Evolutionary conservation across 495 filamentous ascomycete genomes (phyloP), one percentile per base, ranked within the genome.

Genomic region (Hyphodiscus hymeniophilus): DNA sequence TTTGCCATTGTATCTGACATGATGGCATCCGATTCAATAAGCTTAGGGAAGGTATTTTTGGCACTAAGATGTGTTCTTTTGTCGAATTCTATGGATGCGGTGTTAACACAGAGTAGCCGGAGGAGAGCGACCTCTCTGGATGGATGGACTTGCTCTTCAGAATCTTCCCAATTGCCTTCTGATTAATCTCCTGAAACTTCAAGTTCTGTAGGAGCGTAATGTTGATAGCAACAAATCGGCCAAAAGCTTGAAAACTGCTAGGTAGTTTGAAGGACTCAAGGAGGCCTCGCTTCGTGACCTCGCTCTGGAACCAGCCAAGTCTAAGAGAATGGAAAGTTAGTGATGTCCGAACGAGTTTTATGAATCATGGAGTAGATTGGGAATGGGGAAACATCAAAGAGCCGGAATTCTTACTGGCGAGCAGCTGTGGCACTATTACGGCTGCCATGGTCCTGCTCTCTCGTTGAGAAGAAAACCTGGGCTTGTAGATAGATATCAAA

Each of bases 151-250:
- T 60, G 83, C 82, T 89, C 63, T 89, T 89, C 54, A 89, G 66
- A 22, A 89, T 89, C 62, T 89, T 89, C 16, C 60, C 67, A 56
- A 87, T 73, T 0, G 85, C 85, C 15, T 67, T 69, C 41, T 73
- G 70, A 52, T 89, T 89, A 32, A 88, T 75, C 54, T 84, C 82
- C 49, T 85, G 83, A 52, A 88, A 89, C 53, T 75, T 74, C 47
- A 89, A 68, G 40, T 80, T 77, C 31, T 74, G 73, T 32, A 89
- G 62, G 17, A 89, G 65, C 26, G 73, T 68, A 20, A 72, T 64
- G 60, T 89, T 89, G 51, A 88, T 67, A 15, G 65, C 52, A 36
- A 87, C 58, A 50, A 89, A 89, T 31, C 67, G 69, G 12, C 67
- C 59, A n/a, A 85, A 70, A 2, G 82, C 76, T 4, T 59, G 46